Base-by-base conservation (phyloP, 257 asterid species). In the Solanum paucissectum region DNA sequence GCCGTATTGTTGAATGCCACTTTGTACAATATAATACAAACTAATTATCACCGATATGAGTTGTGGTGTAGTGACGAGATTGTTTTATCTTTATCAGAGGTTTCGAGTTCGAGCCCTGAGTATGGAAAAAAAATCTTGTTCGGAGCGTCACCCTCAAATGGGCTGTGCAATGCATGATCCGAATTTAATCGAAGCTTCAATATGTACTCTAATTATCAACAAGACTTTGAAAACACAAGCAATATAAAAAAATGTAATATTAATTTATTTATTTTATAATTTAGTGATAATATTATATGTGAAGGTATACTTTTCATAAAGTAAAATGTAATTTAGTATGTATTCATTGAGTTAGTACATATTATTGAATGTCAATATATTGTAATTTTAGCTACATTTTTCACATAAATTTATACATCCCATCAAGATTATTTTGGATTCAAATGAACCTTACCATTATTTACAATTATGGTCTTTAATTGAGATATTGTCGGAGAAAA, bases 1-100 rank as follows among this genome's bases (percentile, higher is more conserved):
- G 84, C 62, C 84, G 84, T 77, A n/a, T 76, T 76, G 55, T 76
- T 40, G 83, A 76, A 38, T 38, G 83, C 20, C 21, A 75, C 55
- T 37, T 12, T 37, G 55, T 75, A 37, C 21, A 75, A 75, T 36
- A 75, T 75, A 75, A 75, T 75, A 46, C 21, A 66, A 66, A 25
- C 0, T 66, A 25, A 60, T 55, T 18, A 55, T 55, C 64, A 44
- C 0, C 4, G 2, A 44, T 44, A 44, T 44, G 4, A 52, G 60
- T 52, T 52, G 9, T 52, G 23, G 3, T 52, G 9, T 2, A 49
- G 0, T 52, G 60, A 1, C 0, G 4, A 52, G 60, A 18, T 0
- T 52, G 4, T 6, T 52, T 52, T 1, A 18, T 16, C 0, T 1
- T 52, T 52, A 52, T 52, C 21, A 52, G 7, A 52, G 21, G 8